Conservation (phyloP, 139 green algal species). For the Gonium pectorale region DNA sequence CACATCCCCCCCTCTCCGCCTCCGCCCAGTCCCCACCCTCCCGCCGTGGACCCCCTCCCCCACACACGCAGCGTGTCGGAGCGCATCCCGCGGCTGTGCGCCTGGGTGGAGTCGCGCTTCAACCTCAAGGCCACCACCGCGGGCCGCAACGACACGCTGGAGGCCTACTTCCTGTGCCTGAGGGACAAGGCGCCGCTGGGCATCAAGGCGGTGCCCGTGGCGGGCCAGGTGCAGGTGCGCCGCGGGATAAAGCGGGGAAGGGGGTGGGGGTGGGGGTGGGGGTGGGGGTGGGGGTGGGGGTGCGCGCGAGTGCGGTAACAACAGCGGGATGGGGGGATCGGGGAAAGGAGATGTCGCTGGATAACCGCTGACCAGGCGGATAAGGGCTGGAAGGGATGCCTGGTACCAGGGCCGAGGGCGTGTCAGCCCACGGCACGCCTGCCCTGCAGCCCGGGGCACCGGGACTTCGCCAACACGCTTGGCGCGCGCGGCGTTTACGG, state of each 20-base stretch:
- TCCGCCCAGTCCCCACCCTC: not conserved
- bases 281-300: not conserved
- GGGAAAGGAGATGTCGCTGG: too few relatives aligned
- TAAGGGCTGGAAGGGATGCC: too few relatives aligned
- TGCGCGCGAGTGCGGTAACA: not conserved
- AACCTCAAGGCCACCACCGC: conserved; percentile 40
- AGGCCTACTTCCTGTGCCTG: conserved; percentile 66
- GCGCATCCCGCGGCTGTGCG: conserved; percentile 60
- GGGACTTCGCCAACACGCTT: too few relatives aligned
- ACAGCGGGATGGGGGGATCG: not conserved
- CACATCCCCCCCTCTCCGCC: not conserved
- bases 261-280: not conserved
- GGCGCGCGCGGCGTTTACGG: too few relatives aligned
- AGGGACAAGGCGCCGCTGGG: conserved; percentile 60
- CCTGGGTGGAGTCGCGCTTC: conserved; percentile 71
- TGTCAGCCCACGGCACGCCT: too few relatives aligned
- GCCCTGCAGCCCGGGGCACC: too few relatives aligned
- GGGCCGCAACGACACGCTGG: conserved; percentile 43
- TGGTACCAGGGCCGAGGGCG: too few relatives aligned
- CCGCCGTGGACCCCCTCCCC: not conserved
- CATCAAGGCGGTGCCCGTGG: conserved; percentile 43
- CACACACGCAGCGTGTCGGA: conserved; percentile 46
- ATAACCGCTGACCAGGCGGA: too few relatives aligned
- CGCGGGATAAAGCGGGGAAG: too few relatives aligned
- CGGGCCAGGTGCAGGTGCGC: conserved; percentile 39